Conservation (phyloP, 2,329 filamentous ascomycete genomes). For the Cladosporium halotolerans region DNA sequence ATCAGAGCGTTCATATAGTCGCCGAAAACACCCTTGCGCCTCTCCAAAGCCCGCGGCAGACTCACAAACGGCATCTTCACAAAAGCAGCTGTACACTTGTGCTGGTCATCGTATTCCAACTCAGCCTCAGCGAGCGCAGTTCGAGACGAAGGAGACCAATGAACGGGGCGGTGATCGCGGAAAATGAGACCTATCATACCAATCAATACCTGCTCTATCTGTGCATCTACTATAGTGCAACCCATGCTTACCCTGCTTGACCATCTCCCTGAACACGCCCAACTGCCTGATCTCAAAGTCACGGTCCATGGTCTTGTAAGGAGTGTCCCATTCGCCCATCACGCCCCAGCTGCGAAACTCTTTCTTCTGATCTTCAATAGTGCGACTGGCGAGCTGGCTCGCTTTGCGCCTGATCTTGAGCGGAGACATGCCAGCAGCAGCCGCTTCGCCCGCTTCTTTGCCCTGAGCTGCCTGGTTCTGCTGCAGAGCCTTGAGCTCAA, state of each 20-base stretch:
- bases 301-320: slow-evolving; percentile 74
- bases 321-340: slow-evolving; percentile 72
- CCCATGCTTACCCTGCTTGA: slow-evolving; percentile 46
- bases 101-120: slow-evolving; percentile 73
- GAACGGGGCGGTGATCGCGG: slow-evolving; percentile 72
- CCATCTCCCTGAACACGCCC: slow-evolving; percentile 68
- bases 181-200: slow-evolving; percentile 58
- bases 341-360: slow-evolving; percentile 68
- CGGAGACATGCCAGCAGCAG: slow-evolving; percentile 30
- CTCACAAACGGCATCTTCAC: slow-evolving; percentile 66
- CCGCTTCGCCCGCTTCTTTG: slow-evolving; percentile 28
- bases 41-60: slow-evolving; percentile 39
- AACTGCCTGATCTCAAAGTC: slow-evolving; percentile 70
- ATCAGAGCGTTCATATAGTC: slow-evolving; percentile 70
- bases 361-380: slow-evolving; percentile 66
- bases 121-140: slow-evolving; percentile 80
- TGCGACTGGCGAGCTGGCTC: slow-evolving; percentile 58
- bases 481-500: slow-evolving; percentile 89
- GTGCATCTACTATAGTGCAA: not conserved
- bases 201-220: slow-evolving; percentile 12
- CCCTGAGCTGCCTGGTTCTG: slow-evolving; percentile 36
- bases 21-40: slow-evolving; percentile 32
- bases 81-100: slow-evolving; percentile 67
- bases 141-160: slow-evolving; percentile 74
- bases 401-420: slow-evolving; percentile 60